Conservation (phyloP, 164 flowering plant species). For the Tetrastigma voinierianum region DNA sequence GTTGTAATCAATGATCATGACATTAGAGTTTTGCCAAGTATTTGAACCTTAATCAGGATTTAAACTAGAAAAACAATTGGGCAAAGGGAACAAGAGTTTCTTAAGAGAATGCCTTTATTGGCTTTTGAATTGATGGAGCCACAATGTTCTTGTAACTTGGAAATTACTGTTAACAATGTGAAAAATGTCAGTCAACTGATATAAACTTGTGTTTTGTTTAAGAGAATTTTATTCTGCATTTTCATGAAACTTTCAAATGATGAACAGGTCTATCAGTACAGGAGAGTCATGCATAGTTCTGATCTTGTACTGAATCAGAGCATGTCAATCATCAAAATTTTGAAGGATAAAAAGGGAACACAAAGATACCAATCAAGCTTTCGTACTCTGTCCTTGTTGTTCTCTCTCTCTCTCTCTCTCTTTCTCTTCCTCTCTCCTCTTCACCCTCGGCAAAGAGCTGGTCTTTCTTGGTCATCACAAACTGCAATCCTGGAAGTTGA, state of each 20-base stretch:
- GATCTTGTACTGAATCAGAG: conserved; percentile 10
- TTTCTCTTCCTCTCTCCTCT: conserved; percentile 1
- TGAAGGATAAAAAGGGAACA: conserved; percentile 9
- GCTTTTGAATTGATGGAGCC: background rate
- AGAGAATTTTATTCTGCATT: background rate
- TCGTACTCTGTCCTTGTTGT: background rate
- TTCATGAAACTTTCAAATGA: background rate
- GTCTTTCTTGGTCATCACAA: conserved; percentile 41
- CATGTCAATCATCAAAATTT: conserved; percentile 3
- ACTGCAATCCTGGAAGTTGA: conserved; percentile 38
- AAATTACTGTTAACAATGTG: background rate
- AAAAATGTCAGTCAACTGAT: background rate
- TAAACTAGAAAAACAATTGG: background rate
- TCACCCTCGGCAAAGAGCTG: conserved; percentile 52
- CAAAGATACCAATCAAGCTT: conserved; percentile 2
- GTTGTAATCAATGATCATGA: no score
- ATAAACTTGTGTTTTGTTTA: background rate
- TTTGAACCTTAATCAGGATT: background rate
- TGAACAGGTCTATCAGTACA: no score
- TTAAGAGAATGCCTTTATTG: background rate
- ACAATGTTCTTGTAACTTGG: background rate
- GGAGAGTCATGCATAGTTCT: background rate
- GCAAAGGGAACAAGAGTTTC: background rate
- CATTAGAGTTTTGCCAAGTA: background rate
- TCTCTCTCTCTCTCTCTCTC: background rate